Evolutionary conservation across 192 early-diverging fungal genomes (phyloP).

Genomic region (Obelidium mucronatum): DNA sequence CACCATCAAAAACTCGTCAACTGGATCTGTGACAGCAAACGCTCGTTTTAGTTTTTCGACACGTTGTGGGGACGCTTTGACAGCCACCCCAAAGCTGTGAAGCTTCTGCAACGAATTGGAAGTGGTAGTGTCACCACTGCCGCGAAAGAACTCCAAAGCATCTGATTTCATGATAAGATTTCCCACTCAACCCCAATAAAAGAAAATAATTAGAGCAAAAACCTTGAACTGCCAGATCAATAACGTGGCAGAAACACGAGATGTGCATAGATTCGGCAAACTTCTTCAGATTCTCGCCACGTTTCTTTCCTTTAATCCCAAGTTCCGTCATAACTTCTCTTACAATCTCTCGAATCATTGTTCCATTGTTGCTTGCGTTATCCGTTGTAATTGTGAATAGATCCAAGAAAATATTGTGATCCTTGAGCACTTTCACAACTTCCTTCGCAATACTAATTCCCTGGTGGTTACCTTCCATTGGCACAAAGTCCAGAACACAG

Average conservation of each 20-base stretch:
- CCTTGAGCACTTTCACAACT: background rate
- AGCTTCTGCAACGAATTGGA: too few relatives aligned
- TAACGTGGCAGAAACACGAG: background rate
- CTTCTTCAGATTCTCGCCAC: background rate
- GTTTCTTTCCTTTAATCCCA: too few relatives aligned
- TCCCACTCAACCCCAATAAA: background rate
- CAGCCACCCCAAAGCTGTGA: too few relatives aligned
- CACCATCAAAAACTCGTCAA: background rate
- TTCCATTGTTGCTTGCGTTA: conserved; percentile 4
- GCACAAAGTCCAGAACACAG: too few relatives aligned
- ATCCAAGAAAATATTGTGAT: background rate
- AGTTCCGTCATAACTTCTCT: background rate
- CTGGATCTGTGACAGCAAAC: background rate
- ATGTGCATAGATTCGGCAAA: background rate
- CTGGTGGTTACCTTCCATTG: background rate
- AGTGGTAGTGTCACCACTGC: too few relatives aligned
- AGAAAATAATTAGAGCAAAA: too few relatives aligned
- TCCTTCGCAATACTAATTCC: background rate
- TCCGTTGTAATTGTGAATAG: background rate
- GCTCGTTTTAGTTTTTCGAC: too few relatives aligned
- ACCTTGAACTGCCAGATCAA: conserved; percentile 4
- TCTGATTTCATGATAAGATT: too few relatives aligned
- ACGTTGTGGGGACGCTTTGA: too few relatives aligned
- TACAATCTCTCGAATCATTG: background rate
- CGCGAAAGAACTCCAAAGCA: too few relatives aligned